Base-by-base conservation (phyloP, 352 stramenopile genomes). In the Globisporangium splendens region DNA sequence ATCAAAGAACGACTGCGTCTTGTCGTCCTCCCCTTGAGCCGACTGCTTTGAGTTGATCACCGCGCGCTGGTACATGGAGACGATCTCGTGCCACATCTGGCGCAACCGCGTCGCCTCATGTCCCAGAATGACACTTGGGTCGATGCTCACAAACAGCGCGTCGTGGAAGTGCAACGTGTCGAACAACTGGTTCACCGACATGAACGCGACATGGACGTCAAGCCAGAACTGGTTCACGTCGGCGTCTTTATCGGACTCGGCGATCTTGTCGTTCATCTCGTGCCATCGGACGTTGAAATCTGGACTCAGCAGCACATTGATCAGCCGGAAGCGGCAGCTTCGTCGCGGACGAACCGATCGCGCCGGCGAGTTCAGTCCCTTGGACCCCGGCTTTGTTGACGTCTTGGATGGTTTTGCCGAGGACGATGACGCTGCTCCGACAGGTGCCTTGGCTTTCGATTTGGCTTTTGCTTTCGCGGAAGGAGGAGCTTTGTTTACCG, bases 21-120 rank as follows among this genome's bases (percentile, higher is more conserved):
- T 66, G 35, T 75, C 56, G n/a, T 62, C 38, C 18, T 66, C 22
- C 15, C 56, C 66, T 18, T 35, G 46, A 0, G 60, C 35, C 18
- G 65, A 60, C n/a, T 78, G 61, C 48, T 68, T 69, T 11, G 66
- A 62, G 38, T 68, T 63, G 2, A 53, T 58, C 53, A 83, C 66
- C 2, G 75, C 70, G 20, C 65, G 68, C 38, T 70, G 68, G 50
- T 88, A 89, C 67, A 84, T 76, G 38, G 62, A 35, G 18, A 79
- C 59, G 24, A 89, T 79, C 54, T 88, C 79, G 6, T 56, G 38
- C 79, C 79, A 89, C 71, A 89, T 86, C 53, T 89, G 75, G 55
- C 77, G 56, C 11, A 89, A 68, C 33, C 75, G 72, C 44, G 65
- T 52, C 15, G 75, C 75, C 13, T 72, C 70, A 46, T 89, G 77